Conservation (phyloP, 768 basidiomycete genomes). For the Hypsizygus marmoreus region DNA sequence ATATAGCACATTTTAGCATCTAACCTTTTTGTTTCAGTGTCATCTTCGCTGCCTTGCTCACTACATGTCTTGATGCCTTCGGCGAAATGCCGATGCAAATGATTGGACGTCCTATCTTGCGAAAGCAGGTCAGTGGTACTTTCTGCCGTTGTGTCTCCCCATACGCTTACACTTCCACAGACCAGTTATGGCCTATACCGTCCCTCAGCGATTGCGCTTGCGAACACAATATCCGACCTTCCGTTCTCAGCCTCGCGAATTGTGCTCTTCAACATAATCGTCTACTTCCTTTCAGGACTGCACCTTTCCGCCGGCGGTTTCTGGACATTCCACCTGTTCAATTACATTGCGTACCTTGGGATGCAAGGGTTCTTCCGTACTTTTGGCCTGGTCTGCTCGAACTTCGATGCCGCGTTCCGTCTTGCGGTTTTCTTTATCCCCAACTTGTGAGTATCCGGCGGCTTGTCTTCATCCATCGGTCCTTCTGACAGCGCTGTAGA, state of each 20-base stretch:
- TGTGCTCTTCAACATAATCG: constrained; percentile 60
- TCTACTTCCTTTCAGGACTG: constrained; percentile 70
- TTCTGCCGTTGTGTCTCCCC: background rate
- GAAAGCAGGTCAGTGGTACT: constrained; percentile 50
- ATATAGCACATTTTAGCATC: background rate
- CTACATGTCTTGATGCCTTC: constrained; percentile 72
- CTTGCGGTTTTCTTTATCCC: constrained; percentile 72
- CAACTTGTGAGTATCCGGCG: constrained; percentile 52
- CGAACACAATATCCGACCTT: constrained; percentile 68
- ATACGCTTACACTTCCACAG: constrained; percentile 23
- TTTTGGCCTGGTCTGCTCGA: constrained; percentile 56
- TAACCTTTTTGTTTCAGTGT: constrained; percentile 37
- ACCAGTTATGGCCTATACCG: constrained; percentile 67
- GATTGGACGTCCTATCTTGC: constrained; percentile 75
- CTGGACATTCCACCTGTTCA: constrained; percentile 65
- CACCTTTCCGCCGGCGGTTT: constrained; percentile 44
- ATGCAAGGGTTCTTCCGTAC: constrained; percentile 89
- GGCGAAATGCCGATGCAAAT: constrained; percentile 79
- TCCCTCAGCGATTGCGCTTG: constrained; percentile 63
- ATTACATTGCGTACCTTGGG: constrained; percentile 62
- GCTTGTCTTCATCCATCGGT: background rate
- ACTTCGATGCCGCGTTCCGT: constrained; percentile 48
- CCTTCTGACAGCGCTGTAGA: constrained; percentile 27
- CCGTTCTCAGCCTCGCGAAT: constrained; percentile 66
- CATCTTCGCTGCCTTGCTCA: constrained; percentile 70